A percentile compares a stretch with the other conserved stretches of the same genome.
Conservation (phyloP, 371 early-diverging fungal genomes). For the Apophysomyces trapeziformis region DNA sequence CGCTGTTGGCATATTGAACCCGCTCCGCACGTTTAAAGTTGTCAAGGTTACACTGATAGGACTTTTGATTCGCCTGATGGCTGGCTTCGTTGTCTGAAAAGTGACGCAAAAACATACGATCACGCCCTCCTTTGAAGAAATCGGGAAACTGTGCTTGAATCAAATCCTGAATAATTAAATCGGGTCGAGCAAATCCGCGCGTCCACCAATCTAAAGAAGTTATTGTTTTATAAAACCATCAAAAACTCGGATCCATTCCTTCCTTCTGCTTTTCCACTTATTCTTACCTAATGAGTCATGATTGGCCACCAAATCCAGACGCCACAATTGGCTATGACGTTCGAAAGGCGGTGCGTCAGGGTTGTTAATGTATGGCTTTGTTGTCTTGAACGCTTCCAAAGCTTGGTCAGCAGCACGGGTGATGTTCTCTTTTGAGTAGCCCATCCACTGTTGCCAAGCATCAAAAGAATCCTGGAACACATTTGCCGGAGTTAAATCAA, state of each 20-base stretch:
- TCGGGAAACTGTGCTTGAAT: conserved; percentile 40
- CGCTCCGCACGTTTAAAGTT: conserved; percentile 10
- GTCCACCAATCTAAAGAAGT: conserved; percentile 33
- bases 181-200: conserved; percentile 37
- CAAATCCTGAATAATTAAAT: conserved; percentile 35
- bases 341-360: conserved; percentile 38
- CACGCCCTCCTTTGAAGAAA: conserved; percentile 23
- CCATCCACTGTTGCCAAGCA: conserved; percentile 29
- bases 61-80: conserved; percentile 2
- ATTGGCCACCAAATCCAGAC: conserved; percentile 31
- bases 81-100: conserved; percentile 25
- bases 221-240: background rate
- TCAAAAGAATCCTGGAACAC: conserved; percentile 18
- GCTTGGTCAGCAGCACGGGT: conserved; percentile 16
- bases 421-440: conserved; percentile 19
- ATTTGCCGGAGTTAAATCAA: conserved; percentile 30
- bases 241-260: background rate
- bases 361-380: conserved; percentile 25
- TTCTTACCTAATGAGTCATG: conserved; percentile 29
- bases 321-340: conserved; percentile 31
- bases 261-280: background rate
- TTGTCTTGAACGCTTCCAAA: conserved; percentile 7
- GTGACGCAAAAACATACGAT: conserved; percentile 32
- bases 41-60: conserved; percentile 9
- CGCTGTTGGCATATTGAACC: background rate